phyloP scores from a whole-genome alignment of 2,329 filamentous ascomycete species.

The Epichloe brachyelytri region DNA sequence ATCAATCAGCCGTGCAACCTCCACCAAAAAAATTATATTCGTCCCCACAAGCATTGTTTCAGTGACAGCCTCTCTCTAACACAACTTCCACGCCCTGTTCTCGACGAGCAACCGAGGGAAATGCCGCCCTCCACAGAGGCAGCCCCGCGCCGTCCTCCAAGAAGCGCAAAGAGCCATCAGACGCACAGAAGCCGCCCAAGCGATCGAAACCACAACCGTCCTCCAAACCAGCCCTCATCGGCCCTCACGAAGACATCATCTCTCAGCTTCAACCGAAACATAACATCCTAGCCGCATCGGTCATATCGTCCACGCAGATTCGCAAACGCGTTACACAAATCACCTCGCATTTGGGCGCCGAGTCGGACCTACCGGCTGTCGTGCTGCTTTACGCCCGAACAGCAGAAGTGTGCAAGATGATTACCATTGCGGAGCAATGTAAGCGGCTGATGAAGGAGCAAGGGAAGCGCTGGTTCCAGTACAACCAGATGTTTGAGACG shows the following conservation, averaged over 20 bases:
- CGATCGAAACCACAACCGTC: constrained; percentile 3
- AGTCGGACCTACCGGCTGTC: constrained; percentile 16
- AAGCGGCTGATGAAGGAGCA: constrained; percentile 41
- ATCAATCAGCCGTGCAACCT: too few species aligned
- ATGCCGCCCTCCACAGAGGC: not conserved
- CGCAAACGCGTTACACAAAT: constrained; percentile 36
- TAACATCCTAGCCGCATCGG: constrained; percentile 37
- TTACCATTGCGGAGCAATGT: constrained; percentile 54
- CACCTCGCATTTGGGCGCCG: constrained; percentile 27
- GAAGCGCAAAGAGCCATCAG: constrained; percentile 1
- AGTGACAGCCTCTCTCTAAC: not conserved
- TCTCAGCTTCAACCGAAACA: constrained; percentile 31
- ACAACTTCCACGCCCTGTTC: not conserved
- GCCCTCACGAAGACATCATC: constrained; percentile 30
- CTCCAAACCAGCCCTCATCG: constrained; percentile 14
- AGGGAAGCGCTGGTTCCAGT: constrained; percentile 39
- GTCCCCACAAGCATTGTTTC: too few species aligned
- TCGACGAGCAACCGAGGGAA: not conserved
- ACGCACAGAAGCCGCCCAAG: not conserved
- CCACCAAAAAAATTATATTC: too few species aligned
- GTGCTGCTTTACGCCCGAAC: constrained; percentile 40
- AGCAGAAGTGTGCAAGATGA: constrained; percentile 47
- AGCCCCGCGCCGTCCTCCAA: not conserved
- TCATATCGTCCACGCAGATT: constrained; percentile 49
- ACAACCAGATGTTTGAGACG: constrained; percentile 42